Percentiles rank a stretch among this genome's conserved stretches.
phyloP scores from a whole-genome alignment of 768 basidiomycete species.

The Mycena belliarum region DNA sequence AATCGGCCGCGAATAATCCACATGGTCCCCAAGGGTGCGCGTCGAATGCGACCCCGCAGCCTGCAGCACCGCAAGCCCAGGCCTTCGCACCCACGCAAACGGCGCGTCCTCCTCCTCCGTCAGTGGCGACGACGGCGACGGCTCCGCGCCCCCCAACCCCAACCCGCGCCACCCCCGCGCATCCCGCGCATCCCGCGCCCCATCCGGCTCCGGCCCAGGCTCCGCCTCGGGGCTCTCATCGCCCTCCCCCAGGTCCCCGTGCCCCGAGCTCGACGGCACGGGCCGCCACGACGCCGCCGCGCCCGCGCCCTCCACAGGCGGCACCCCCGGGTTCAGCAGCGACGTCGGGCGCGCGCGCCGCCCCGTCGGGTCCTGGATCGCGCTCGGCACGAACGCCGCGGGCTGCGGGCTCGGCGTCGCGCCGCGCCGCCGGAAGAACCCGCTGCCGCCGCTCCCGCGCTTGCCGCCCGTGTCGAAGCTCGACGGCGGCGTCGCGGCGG shows the following conservation, averaged over 20 bases:
- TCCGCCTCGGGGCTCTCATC: too few species aligned
- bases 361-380: constrained; percentile 2
- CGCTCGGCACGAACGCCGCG: not conserved
- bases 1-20: constrained; percentile 21
- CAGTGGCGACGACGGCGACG: not conserved
- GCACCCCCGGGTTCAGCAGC: constrained; percentile 12
- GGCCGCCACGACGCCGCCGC: not conserved
- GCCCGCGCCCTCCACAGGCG: too few species aligned
- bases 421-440: not conserved
- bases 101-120: not conserved
- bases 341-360: not conserved
- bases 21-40: constrained; percentile 12
- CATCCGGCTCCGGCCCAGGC: too few species aligned
- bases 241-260: too few species aligned
- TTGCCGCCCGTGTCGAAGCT: not conserved
- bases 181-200: too few species aligned
- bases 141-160: not conserved
- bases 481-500: constrained; percentile 1
- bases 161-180: not conserved
- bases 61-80: constrained; percentile 12
- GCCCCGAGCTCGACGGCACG: too few species aligned
- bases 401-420: not conserved
- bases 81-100: constrained; percentile 5
- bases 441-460: not conserved
- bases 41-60: constrained; percentile 9